Evolutionary conservation across 148 eudicot species (phyloP), one percentile per base, ranked within the genome.

Genomic region (Polygonum maritimum): DNA sequence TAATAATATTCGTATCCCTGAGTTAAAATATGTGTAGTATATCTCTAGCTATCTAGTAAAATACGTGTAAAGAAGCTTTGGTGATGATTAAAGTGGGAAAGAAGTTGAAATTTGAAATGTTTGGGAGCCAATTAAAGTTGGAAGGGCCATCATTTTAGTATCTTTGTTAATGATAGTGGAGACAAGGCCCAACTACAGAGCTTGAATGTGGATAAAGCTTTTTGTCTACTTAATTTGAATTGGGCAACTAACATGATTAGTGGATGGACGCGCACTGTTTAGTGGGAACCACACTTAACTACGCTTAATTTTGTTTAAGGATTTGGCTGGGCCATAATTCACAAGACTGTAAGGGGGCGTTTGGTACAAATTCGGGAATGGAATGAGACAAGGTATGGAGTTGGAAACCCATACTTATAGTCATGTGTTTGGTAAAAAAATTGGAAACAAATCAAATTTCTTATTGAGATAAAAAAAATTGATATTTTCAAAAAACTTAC

Each of bases 161-260:
- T 67, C 11, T 67, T 67, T 67, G 71, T 67, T 36, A 67, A 67
- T 67, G 44, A 13, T 67, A 67, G 45, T 67, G 44, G 41, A 14
- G 45, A 35, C 40, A 21, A 57, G 33, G 58, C 58, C 58, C 19
- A 15, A 52, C 19, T 52, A 52, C 58, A 52, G 7, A 52, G 16
- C 58, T 52, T 52, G 58, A 52, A 52, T 52, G 58, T 52, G 58
- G 65, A 57, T 57, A 57, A 63, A 35, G 70, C 40, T 63, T 7
- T 57, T 7, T 57, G 33, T 57, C 31, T 57, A 57, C 3, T 10
- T 63, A 63, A 35, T 35, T 63, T 33, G 33, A 63, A 14, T 18
- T 6, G 65, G 40, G 40, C 39, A 63, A 63, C 21, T 36, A 4
- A 67, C 71, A 67, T 67, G 6, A 35, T 36, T 35, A 65, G 71